phyloP scores from a whole-genome alignment of 2,329 filamentous ascomycete genomes.

The Aspergillus melleus region DNA sequence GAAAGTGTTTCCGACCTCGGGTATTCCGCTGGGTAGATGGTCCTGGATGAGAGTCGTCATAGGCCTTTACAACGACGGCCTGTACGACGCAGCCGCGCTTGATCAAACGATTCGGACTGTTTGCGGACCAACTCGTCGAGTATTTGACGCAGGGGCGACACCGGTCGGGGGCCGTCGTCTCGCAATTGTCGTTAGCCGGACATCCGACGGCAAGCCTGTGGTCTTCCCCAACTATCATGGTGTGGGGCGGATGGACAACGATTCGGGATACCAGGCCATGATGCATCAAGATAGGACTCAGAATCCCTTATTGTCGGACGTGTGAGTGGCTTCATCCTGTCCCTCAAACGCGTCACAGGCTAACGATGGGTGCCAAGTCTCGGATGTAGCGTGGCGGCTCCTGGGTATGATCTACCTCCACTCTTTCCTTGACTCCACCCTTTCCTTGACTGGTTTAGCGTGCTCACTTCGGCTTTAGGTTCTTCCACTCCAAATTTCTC shows the following conservation, averaged over 20 bases:
- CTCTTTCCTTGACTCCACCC: no score
- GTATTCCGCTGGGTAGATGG: background rate
- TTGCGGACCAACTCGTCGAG: constrained; percentile 3
- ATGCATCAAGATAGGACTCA: background rate
- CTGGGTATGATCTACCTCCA: constrained; percentile 21
- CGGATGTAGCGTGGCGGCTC: constrained; percentile 20
- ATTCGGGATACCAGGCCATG: constrained; percentile 14
- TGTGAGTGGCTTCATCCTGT: constrained; percentile 12
- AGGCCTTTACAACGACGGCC: constrained; percentile 8
- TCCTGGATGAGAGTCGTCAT: constrained; percentile 4
- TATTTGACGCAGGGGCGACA: constrained; percentile 11
- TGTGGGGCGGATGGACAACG: background rate
- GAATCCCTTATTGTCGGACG: constrained; percentile 14
- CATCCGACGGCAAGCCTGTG: constrained; percentile 19
- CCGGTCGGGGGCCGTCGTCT: constrained; percentile 7
- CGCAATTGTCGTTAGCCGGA: constrained; percentile 17
- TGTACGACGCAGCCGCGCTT: constrained; percentile 13
- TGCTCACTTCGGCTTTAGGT: constrained; percentile 15
- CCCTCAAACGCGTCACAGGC: background rate
- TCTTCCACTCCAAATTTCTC: constrained; percentile 17
- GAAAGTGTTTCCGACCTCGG: constrained; percentile 10
- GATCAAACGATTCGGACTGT: constrained; percentile 4
- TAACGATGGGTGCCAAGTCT: constrained; percentile 1
- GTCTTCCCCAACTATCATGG: constrained; percentile 21
- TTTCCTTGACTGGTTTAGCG: background rate